phyloP scores from a whole-genome alignment of 495 filamentous ascomycete species.

The Podospora didyma region DNA sequence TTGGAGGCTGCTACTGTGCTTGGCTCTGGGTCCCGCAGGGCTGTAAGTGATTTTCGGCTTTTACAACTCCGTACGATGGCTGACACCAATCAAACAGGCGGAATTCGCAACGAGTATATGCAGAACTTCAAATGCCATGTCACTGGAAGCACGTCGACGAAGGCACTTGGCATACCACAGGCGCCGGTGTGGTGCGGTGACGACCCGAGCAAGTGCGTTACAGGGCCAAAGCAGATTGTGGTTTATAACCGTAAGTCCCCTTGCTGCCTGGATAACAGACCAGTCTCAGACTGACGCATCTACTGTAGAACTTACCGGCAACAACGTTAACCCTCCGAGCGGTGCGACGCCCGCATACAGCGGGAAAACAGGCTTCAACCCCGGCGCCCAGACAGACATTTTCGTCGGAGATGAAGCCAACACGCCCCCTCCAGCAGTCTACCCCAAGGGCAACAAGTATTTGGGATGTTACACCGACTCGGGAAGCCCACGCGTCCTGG shows the following conservation, averaged over 20 bases:
- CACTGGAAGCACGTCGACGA: slow-evolving; percentile 38
- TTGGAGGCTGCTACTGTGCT: slow-evolving; percentile 50
- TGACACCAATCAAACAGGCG: background rate
- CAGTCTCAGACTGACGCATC: background rate
- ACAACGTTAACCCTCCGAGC: slow-evolving; percentile 34
- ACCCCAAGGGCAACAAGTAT: background rate
- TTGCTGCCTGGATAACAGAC: background rate
- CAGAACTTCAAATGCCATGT: slow-evolving; percentile 53
- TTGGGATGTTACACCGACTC: background rate
- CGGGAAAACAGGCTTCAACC: slow-evolving; percentile 34
- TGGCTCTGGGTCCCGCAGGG: slow-evolving; percentile 56
- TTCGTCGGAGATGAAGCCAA: slow-evolving; percentile 18
- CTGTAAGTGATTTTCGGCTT: slow-evolving; percentile 18
- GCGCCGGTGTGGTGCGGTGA: slow-evolving; percentile 42
- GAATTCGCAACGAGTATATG: slow-evolving; percentile 47
- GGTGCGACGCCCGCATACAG: slow-evolving; percentile 36
- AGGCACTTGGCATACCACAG: slow-evolving; percentile 35
- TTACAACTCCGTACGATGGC: too few species aligned
- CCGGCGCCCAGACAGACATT: slow-evolving; percentile 47
- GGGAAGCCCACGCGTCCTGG: background rate
- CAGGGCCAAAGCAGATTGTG: slow-evolving; percentile 54
- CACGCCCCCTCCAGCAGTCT: background rate
- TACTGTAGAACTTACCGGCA: slow-evolving; percentile 24
- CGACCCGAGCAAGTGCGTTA: slow-evolving; percentile 40
- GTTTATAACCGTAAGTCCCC: slow-evolving; percentile 37